These are phyloP conservation scores for Ustilaginoidea virens DNA, from an alignment of 2,329 filamentous ascomycete species.

Conservation along the genomic window DNA sequence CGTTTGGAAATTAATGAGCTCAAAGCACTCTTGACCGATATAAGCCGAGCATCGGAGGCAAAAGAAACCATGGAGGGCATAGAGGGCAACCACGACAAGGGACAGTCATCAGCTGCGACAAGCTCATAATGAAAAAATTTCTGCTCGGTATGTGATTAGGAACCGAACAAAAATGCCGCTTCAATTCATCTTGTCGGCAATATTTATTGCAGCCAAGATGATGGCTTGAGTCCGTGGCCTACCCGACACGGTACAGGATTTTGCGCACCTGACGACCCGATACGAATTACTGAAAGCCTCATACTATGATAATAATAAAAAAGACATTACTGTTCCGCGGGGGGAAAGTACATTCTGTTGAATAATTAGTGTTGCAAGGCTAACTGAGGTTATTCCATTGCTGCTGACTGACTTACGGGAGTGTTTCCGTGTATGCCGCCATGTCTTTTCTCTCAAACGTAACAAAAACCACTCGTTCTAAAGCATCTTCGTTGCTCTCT, in stretches of 20 bases:
- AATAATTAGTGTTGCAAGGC: not conserved
- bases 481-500: slow-evolving; percentile 24
- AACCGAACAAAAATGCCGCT: too few relatives aligned
- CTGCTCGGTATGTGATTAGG: too few relatives aligned
- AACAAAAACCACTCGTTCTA: slow-evolving; percentile 72
- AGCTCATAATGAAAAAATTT: too few relatives aligned
- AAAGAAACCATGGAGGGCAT: not conserved
- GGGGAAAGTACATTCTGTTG: slow-evolving; percentile 13
- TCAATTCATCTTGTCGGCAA: too few relatives aligned
- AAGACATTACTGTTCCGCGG: slow-evolving; percentile 3
- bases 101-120: too few relatives aligned
- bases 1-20: slow-evolving; percentile 42
- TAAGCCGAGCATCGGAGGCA: slow-evolving; percentile 6
- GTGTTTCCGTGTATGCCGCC: slow-evolving; percentile 47
- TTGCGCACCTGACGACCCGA: too few relatives aligned
- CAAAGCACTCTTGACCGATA: slow-evolving; percentile 28
- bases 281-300: too few relatives aligned
- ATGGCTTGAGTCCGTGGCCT: too few relatives aligned
- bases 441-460: slow-evolving; percentile 70
- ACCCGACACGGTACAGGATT: too few relatives aligned
- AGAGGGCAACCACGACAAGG: not conserved
- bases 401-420: slow-evolving; percentile 54
- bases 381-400: too few relatives aligned
- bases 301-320: too few relatives aligned
- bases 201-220: too few relatives aligned